Percentiles rank a stretch among this genome's conserved stretches.
Evolutionary conservation across 2,329 filamentous ascomycete genomes (phyloP).

Genomic region (Alternaria solani): DNA sequence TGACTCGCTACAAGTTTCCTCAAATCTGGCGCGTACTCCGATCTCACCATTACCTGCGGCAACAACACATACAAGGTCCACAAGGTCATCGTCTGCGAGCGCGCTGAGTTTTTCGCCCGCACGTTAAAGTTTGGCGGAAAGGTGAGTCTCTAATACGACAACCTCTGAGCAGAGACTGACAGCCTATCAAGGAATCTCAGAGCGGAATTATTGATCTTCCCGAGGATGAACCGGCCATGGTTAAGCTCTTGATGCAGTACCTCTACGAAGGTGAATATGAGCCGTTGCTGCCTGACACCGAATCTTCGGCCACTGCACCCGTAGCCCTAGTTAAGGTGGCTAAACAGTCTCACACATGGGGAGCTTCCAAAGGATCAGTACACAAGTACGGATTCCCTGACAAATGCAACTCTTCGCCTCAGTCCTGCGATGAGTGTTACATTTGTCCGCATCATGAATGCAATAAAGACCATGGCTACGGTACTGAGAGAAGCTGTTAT

Average conservation of each 20-base stretch:
- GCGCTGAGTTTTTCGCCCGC: neutral
- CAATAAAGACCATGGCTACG: neutral
- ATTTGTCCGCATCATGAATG: neutral
- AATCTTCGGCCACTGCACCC: neutral
- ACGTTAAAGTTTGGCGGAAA: neutral
- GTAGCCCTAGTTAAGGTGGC: no score
- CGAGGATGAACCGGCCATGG: neutral
- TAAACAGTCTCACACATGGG: no score
- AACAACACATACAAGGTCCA: neutral
- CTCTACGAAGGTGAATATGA: neutral
- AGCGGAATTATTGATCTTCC: neutral
- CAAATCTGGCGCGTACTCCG: neutral
- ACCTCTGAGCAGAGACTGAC: no score
- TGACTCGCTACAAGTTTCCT: neutral
- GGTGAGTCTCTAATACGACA: neutral
- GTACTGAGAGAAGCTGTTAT: accelerated
- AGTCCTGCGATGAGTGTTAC: neutral
- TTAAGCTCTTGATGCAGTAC: neutral
- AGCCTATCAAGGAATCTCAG: neutral
- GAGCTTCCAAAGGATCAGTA: no score
- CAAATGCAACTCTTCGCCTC: neutral
- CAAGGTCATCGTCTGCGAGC: neutral
- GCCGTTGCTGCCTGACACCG: neutral
- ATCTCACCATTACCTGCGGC: neutral
- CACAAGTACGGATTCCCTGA: neutral